A percentile compares a stretch with the other conserved stretches of the same genome.
These are phyloP conservation scores for Albizia julibrissin DNA, from an alignment of 306 rosid genomes.

Conservation along the genomic window DNA sequence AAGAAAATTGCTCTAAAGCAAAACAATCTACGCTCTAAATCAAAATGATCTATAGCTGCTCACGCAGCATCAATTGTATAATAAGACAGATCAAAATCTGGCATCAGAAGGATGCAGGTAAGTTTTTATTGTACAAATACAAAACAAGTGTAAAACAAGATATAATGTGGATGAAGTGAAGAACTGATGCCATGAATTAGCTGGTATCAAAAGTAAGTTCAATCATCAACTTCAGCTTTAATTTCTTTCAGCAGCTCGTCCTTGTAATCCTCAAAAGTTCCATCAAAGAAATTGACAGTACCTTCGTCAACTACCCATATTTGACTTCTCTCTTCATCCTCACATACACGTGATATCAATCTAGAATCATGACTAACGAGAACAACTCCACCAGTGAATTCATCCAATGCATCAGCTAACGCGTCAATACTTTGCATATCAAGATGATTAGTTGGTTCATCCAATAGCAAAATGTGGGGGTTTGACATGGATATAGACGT, in stretches of 20 bases:
- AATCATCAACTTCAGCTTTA: constrained; percentile 67
- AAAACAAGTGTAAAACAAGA: neutral
- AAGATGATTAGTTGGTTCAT: constrained; percentile 64
- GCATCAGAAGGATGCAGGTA: constrained; percentile 11
- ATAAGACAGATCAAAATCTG: constrained; percentile 5
- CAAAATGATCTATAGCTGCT: neutral
- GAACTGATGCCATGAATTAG: neutral
- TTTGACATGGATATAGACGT: constrained; percentile 67
- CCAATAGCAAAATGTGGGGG: constrained; percentile 61
- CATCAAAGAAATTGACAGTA: constrained; percentile 41
- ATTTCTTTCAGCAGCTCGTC: constrained; percentile 57
- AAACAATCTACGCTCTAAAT: neutral
- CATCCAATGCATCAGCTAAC: constrained; percentile 61
- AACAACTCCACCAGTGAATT: constrained; percentile 59
- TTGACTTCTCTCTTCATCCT: constrained; percentile 65
- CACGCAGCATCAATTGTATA: constrained; percentile 25
- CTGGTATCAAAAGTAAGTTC: constrained; percentile 24
- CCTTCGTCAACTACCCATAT: constrained; percentile 89
- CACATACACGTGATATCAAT: constrained; percentile 59
- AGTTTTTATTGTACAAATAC: neutral
- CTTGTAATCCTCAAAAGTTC: constrained; percentile 65
- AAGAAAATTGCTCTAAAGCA: neutral
- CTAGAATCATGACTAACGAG: constrained; percentile 67
- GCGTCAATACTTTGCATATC: constrained; percentile 74
- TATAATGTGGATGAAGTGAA: neutral